Base-by-base conservation (phyloP, 306 rosid genomes). In the Vachellia collinsii region DNA sequence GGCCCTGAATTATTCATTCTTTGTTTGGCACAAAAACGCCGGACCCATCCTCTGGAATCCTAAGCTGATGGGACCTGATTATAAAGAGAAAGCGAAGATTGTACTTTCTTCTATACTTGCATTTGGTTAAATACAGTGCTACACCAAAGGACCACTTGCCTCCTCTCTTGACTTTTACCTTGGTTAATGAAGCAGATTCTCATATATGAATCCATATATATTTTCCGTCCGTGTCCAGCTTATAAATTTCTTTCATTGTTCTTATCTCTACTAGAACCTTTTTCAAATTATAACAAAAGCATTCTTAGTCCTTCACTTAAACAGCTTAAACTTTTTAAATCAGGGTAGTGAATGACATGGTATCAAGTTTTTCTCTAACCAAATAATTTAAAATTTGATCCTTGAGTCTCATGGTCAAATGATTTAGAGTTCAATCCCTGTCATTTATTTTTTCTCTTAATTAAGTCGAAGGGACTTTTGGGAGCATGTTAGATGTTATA, bases 1-100 rank as follows among this genome's bases (percentile, higher is more conserved):
- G 92, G 80, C 86, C 88, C 77, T 29, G 75, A 81, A 17, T 69
- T 78, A 85, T 72, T 39, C 81, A 50, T 87, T 83, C 88, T 85
- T 87, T 78, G 80, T 87, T 75, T 77, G 82, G 86, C 83, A 75
- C 43, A 82, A 82, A 77, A 81, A 72, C 37, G 69, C 77, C 38
- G 61, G 79, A 62, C 72, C 84, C 83, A 47, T 78, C 68, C 71
- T 44, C 71, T 80, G 77, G 89, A 87, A 83, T 83, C 89, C 54
- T 76, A 58, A 79, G 69, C 34, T 64, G 54, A 54, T 10, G 82
- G 83, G 86, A 81, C 82, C 82, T 72, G 11, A 67, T 75, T 64
- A 76, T 72, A 68, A 82, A 75, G 75, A 19, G 75, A 41, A 84
- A 77, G 83, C 36, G 39, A 83, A 62, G 81, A 43, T 77, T 86